Evolutionary conservation across 1,284 basidiomycete genomes (phyloP), one percentile per base, ranked within the genome.

Genomic region (Gastroboletus turbinatus): DNA sequence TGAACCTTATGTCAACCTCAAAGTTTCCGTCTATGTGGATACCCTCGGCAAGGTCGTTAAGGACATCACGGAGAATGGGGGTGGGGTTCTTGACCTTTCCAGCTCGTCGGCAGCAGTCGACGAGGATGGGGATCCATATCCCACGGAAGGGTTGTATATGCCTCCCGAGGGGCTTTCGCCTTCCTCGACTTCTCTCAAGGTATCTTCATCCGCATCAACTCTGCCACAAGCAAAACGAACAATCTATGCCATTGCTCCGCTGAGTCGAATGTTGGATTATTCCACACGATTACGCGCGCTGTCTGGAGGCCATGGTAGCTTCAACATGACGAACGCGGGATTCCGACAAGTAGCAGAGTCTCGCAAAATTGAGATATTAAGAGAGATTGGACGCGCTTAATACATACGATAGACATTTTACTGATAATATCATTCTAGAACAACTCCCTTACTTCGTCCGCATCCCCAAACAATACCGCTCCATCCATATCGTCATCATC

Each of bases 221-320:
- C 60, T 74, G 1, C 74, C 75, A 51, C 71, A 68, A 56, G 69
- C 79, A 53, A 86, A 82, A 64, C 81, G 85, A 25, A 79, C 82
- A n/a, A 74, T 93, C 21, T 73, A 83, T 57, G 87, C 89, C 4
- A 64, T 85, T 27, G 90, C 88, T 10, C 93, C 92, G 5, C 77
- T 95, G 25, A 88, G 86, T 60, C 82, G 81, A 63, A 85, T 94
- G 81, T 77, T 95, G 27, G 86, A 92, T 67, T 95, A 92, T 66
- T 88, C 88, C 21, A 86, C 78, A 50, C 80, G 91, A 27, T 70
- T 95, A 49, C 83, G 93, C 17, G 87, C 93, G 0, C 71, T 95
- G 23, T 90, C 90, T 0, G 92, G 89, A 43, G 92, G 92, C 2
- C 84, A 90, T 66, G 93, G 91, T 6, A 73, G 79, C 21, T 94